Base-by-base conservation (phyloP, 2,329 filamentous ascomycete genomes). In the Dothiorella sarmentorum region DNA sequence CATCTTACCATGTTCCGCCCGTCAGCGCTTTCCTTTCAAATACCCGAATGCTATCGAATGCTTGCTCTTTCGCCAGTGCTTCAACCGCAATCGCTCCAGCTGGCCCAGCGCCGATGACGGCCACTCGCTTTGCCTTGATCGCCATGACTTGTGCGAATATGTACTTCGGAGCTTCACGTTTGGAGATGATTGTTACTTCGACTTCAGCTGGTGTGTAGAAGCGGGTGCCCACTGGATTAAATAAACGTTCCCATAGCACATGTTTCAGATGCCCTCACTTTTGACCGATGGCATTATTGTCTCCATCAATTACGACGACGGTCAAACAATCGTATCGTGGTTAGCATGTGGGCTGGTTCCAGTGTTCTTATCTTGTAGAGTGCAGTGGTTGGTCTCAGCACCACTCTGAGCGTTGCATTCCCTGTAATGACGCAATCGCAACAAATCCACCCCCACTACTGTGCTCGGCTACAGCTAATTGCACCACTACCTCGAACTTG, bases 101-200 rank as follows among this genome's bases (percentile, higher is more conserved):
- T 7, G 85, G 84, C 3, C 84, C 84, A 2, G 82, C 77, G 5
- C 84, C 84, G 64, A 87, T 84, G 6, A 86, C 77, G 17, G 84
- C 84, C 10, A 86, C 38, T 42, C 35, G 35, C 33, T 51, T 51
- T 37, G 7, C 45, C 26, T 51, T 22, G n/a, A 7, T n/a, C 2
- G 45, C 10, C 45, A 51, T 51, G 13, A n/a, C n/a, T n/a, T n/a
- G n/a, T n/a, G n/a, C n/a, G n/a, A n/a, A n/a, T n/a, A n/a, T n/a
- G n/a, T n/a, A n/a, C n/a, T n/a, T n/a, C n/a, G n/a, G n/a, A n/a
- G 7, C 10, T 6, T 18, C 10, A 31, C 27, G 9, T 18, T 29
- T 31, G 15, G 10, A n/a, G 7, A 9, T n/a, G 26, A 4, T 17
- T 43, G n/a, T n/a, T n/a, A n/a, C n/a, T n/a, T n/a, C n/a, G n/a